Evolutionary conservation across 2,329 filamentous ascomycete genomes (phyloP).

Genomic region (Beauveria varroae): DNA sequence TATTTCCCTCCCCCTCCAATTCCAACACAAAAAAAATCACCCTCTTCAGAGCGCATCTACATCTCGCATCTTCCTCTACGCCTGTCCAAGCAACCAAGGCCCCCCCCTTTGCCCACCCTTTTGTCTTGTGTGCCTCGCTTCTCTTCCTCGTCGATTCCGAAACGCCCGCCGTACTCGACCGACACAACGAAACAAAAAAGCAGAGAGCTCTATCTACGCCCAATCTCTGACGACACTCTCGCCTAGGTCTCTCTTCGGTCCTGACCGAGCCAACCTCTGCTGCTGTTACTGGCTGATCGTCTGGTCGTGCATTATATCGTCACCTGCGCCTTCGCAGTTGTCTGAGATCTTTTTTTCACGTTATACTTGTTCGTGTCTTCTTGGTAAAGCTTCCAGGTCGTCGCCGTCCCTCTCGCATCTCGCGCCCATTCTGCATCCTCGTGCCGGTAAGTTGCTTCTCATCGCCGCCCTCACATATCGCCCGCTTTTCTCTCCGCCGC

Average conservation of each 20-base stretch:
- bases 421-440: not conserved
- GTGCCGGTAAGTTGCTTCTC: constrained; percentile 9
- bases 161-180: constrained; percentile 6
- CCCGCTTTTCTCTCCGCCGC: not conserved
- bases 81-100: not conserved
- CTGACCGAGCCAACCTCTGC: not conserved
- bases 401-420: not conserved
- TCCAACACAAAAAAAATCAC: constrained; percentile 7
- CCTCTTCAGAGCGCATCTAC: constrained; percentile 7
- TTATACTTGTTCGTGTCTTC: not conserved
- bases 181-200: not conserved
- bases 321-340: not conserved
- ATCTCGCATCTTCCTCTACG: constrained; percentile 1
- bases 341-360: not conserved
- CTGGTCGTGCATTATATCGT: not conserved
- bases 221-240: constrained; percentile 4
- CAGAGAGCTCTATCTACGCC: not conserved
- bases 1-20: constrained; percentile 11
- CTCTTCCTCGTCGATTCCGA: not conserved
- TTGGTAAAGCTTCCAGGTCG: not conserved
- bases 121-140: not conserved
- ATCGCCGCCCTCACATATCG: constrained; percentile 3
- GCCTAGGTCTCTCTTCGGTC: not conserved
- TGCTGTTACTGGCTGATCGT: not conserved
- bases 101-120: not conserved